Base-by-base conservation (phyloP, 768 basidiomycete genomes). In the Boletus patriciae region DNA sequence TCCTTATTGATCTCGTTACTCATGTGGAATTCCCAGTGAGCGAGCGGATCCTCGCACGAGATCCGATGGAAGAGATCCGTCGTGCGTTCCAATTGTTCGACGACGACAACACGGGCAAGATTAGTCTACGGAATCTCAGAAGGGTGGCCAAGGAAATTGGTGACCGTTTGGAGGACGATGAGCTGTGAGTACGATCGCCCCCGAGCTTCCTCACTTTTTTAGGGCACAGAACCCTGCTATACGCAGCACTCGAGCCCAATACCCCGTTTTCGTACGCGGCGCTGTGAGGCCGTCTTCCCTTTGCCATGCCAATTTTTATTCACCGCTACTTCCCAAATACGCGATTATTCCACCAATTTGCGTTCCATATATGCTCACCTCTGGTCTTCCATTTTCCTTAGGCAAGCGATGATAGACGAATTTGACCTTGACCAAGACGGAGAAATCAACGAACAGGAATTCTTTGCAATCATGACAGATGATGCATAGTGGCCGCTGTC, bases 341-440 rank as follows among this genome's bases (percentile, higher is more conserved):
- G 48, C 53, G 55, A 37, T 52, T 51, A 53, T 57, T 56, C 46
- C 25, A 25, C 4, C 51, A 33, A 53, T 61, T 50, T 18, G n/a
- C 34, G 42, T 63, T 64, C 64, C 58, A 31, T 62, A 66, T 73
- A 68, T 73, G 62, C 63, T 72, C 60, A 72, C 57, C 67, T 63
- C 65, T 62, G 37, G 37, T 67, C 64, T 68, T 67, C 62, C 62
- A 57, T 65, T 62, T 54, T 63, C 56, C 64, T 38, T 64, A 98
- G 96, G 63, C 94, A 98, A 85, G 97, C 97, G 23, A 99, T 99
- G 97, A 99, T 99, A 68, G 97, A 99, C 66, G 97, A 99, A 75
- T 99, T 99, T 69, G 97, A 99, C 73, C 84, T 99, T 25, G 97
- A 99, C 76, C 88, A 94, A 71, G 97, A 99, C 63, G 94, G 95